phyloP scores from a whole-genome alignment of 805 yeast species.

The Yarrowia osloensis region DNA sequence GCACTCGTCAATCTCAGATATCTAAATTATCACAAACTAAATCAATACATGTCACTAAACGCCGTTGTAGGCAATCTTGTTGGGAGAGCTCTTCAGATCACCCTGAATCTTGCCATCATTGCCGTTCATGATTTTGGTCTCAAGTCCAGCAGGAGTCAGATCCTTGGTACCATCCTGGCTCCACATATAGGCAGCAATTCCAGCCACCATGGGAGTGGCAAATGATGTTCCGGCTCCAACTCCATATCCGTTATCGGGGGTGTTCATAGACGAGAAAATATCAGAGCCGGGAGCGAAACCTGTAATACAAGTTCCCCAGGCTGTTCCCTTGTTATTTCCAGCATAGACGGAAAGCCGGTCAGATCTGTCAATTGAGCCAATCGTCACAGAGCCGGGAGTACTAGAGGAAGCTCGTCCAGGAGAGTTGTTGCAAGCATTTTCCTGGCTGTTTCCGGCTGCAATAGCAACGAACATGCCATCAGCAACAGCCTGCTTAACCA shows the following conservation, averaged over 20 bases:
- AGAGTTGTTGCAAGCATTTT: conserved; percentile 2
- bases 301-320: conserved; percentile 85
- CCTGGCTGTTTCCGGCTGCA: conserved; percentile 7
- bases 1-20: no score
- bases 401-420: background rate
- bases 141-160: background rate
- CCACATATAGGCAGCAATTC: conserved; percentile 75
- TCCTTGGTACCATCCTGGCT: background rate
- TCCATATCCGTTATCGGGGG: conserved; percentile 38
- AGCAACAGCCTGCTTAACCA: conserved; percentile 84
- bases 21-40: background rate
- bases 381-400: background rate
- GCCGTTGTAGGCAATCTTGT: conserved; percentile 8
- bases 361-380: background rate
- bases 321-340: background rate
- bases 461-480: conserved; percentile 66
- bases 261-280: conserved; percentile 57
- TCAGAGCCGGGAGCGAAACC: conserved; percentile 96
- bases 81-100: background rate
- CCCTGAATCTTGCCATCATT: background rate
- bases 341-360: background rate
- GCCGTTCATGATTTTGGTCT: background rate
- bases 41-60: background rate
- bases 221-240: conserved; percentile 83
- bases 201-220: conserved; percentile 97